These are phyloP conservation scores for Sugiyamaella smithiae DNA, from an alignment of 805 yeast species.

Conservation along the genomic window DNA sequence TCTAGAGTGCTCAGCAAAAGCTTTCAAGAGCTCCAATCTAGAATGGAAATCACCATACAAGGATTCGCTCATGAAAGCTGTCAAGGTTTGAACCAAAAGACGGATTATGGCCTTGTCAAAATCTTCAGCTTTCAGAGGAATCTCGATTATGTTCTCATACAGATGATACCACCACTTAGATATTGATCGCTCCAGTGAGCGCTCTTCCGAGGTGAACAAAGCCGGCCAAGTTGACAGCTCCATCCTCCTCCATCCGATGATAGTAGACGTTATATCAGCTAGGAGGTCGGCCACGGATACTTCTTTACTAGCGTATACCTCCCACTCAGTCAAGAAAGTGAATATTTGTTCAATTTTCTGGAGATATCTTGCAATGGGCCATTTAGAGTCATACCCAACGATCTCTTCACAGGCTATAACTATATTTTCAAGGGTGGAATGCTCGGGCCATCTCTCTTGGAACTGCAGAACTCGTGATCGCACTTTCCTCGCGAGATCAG, in stretches of 20 bases:
- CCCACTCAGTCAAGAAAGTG: conserved; percentile 86
- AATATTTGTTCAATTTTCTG: conserved; percentile 85
- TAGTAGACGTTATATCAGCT: conserved; percentile 58
- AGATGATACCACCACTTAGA: conserved; percentile 92
- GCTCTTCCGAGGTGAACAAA: conserved; percentile 62
- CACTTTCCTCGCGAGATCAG: conserved; percentile 45
- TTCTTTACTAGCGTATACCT: conserved; percentile 78
- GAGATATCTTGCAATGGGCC: conserved; percentile 74
- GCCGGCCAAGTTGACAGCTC: conserved; percentile 86
- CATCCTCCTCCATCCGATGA: conserved; percentile 86
- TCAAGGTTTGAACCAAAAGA: conserved; percentile 56
- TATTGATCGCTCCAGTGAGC: conserved; percentile 43
- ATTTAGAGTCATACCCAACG: conserved; percentile 54
- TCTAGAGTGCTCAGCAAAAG: conserved; percentile 59
- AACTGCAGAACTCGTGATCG: conserved; percentile 47
- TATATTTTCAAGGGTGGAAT: conserved; percentile 77
- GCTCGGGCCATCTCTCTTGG: conserved; percentile 85
- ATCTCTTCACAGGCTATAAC: conserved; percentile 63
- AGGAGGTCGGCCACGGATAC: conserved; percentile 60
- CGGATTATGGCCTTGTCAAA: conserved; percentile 33
- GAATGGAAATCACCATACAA: conserved; percentile 68
- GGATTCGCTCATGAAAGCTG: conserved; percentile 70
- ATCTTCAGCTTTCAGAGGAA: conserved; percentile 34
- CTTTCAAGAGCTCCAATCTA: conserved; percentile 58
- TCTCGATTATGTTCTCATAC: conserved; percentile 61